A percentile compares a stretch with the other conserved stretches of the same genome.
These are phyloP conservation scores for Seminavis robusta DNA, from an alignment of 108 stramenopile genomes.

Conservation along the genomic window DNA sequence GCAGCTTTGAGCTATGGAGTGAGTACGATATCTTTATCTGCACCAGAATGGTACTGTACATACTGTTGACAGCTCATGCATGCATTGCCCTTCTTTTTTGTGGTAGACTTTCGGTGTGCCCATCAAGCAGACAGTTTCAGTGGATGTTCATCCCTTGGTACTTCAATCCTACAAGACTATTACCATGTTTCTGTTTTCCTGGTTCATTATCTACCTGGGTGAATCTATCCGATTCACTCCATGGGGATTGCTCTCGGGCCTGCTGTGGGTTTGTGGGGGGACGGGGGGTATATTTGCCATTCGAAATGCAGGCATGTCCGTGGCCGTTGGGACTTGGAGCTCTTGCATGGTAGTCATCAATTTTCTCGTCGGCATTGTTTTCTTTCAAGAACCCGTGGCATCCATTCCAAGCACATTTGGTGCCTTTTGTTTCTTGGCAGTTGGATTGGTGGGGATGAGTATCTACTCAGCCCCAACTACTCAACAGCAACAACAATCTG, in stretches of 20 bases:
- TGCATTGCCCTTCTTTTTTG: no score
- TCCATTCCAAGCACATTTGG: slow-evolving; percentile 19
- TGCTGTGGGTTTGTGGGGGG: slow-evolving; percentile 58
- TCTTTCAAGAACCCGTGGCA: slow-evolving; percentile 62
- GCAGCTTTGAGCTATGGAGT: slow-evolving; percentile 49
- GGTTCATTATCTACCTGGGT: slow-evolving; percentile 43
- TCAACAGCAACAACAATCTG: neutral
- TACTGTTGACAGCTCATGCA: no score
- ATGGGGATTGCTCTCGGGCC: slow-evolving; percentile 71
- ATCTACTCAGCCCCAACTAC: slow-evolving; percentile 21
- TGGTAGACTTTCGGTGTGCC: slow-evolving; percentile 78
- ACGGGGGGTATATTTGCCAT: slow-evolving; percentile 38
- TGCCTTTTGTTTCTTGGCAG: slow-evolving; percentile 23
- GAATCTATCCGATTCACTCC: slow-evolving; percentile 39
- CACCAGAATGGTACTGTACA: no score
- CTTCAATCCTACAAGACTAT: slow-evolving; percentile 57
- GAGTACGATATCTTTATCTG: no score
- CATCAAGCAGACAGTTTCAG: slow-evolving; percentile 40
- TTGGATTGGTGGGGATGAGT: slow-evolving; percentile 51
- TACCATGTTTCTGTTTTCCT: slow-evolving; percentile 51
- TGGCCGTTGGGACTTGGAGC: slow-evolving; percentile 70
- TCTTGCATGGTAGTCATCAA: slow-evolving; percentile 59
- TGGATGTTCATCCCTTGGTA: slow-evolving; percentile 59
- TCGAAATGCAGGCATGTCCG: slow-evolving; percentile 65
- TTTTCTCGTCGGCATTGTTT: slow-evolving; percentile 59